Base-by-base conservation (phyloP, 1,284 basidiomycete species). In the Ganoderma meredithae region DNA sequence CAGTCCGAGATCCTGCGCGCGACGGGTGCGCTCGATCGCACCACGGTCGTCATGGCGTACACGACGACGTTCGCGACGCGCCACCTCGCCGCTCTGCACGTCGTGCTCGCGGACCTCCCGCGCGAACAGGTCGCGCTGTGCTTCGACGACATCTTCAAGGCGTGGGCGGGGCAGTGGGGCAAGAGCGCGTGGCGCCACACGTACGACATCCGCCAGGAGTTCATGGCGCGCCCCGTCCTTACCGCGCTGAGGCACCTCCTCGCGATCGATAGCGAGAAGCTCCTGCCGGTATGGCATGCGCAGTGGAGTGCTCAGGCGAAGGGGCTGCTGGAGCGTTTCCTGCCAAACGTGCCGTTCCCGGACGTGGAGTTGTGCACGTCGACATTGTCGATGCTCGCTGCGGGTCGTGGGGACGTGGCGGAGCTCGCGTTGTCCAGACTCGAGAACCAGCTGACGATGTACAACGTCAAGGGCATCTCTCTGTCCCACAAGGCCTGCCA, bases 11-110 rank as follows among this genome's bases (percentile, higher is more conserved):
- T 71, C 36, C 62, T 67, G 25, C 40, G 47, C 25, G 60, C 40
- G 19, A 67, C 59, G 41, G 27, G 58, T 25, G 36, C 15, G 56
- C 70, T 71, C 52, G 70, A 71, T 39, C 63, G 70, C 44, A 63
- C 63, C 63, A 63, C 64, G 0, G 67, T 63, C 8, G 63, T 65
- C 36, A 68, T 67, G 62, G 67, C 70, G 19, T 71, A 71, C 58
- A 69, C 65, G 27, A 69, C 65, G 12, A 67, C 70, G 3, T 67
- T 71, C 58, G 63, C 68, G 31, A 36, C 70, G 15, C 56, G 52
- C 1, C 64, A 56, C 39, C 63, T 71, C 9, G 47, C 49, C 25
- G 33, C 33, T 25, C 10, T 65, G 19, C 58, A 60, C 9, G 58
- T 60, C 10, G 39, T 60, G 22, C 39, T 60, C 12, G 9, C 58